These are phyloP conservation scores for Colletotrichum sp. DNA, from an alignment of 2,329 filamentous ascomycete species.

Conservation along the genomic window DNA sequence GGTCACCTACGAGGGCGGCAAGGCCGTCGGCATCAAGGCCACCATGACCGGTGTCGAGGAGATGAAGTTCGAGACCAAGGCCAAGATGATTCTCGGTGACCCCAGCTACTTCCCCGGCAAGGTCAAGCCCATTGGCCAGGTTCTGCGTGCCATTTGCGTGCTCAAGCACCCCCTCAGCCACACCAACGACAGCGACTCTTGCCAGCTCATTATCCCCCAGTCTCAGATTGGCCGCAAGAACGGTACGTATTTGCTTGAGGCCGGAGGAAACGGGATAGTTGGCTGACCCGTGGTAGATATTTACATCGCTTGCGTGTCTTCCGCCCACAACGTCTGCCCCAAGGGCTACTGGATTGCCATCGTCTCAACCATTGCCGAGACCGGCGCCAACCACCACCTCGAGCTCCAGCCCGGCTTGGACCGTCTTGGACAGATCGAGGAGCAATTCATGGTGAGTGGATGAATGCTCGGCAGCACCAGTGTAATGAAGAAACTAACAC, in stretches of 20 bases:
- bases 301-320: constrained; percentile 95
- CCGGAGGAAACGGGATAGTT: neutral
- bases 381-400: constrained; percentile 89
- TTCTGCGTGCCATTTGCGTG: constrained; percentile 97
- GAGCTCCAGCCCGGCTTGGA: constrained; percentile 94
- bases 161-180: constrained; percentile 92
- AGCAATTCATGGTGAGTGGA: constrained; percentile 84
- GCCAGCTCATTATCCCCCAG: constrained; percentile 97
- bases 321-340: constrained; percentile 96
- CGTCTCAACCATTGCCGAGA: constrained; percentile 96
- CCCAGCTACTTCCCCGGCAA: constrained; percentile 96
- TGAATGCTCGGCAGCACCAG: neutral
- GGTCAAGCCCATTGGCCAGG: constrained; percentile 84
- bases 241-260: constrained; percentile 59
- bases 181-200: constrained; percentile 87
- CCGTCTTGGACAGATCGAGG: constrained; percentile 90
- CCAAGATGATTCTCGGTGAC: constrained; percentile 94
- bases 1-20: constrained; percentile 81
- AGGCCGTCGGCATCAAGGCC: constrained; percentile 95
- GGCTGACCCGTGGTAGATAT: constrained; percentile 68
- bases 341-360: constrained; percentile 99
- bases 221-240: constrained; percentile 97
- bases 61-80: constrained; percentile 96
- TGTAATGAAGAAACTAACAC: neutral
- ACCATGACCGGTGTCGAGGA: constrained; percentile 92